Conservation (phyloP, 2,329 filamentous ascomycete species). For the Colletotrichum cordylinicola region DNA sequence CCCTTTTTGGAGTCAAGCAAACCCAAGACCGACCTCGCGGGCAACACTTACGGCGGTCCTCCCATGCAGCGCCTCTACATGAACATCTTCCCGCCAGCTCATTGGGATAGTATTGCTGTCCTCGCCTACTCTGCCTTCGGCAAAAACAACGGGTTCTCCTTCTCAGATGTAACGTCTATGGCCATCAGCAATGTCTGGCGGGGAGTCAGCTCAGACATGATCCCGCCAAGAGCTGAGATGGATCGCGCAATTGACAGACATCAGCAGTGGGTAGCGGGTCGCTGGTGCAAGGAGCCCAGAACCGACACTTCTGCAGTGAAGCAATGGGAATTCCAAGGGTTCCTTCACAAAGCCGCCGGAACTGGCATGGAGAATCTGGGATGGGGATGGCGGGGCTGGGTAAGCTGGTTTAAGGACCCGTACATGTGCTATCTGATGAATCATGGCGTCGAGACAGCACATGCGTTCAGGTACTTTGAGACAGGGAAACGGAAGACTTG, state of each 20-base stretch:
- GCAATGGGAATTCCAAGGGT: constrained; percentile 37
- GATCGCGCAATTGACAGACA: constrained; percentile 29
- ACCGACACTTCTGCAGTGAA: constrained; percentile 26
- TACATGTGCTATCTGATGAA: constrained; percentile 42
- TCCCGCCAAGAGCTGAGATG: constrained; percentile 36
- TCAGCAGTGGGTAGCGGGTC: constrained; percentile 30
- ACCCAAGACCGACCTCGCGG: constrained; percentile 12
- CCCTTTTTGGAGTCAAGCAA: constrained; percentile 28
- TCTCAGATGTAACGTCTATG: constrained; percentile 42
- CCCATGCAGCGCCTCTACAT: constrained; percentile 39
- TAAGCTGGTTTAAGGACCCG: constrained; percentile 42
- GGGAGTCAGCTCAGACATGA: constrained; percentile 28
- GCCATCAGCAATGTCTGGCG: constrained; percentile 45
- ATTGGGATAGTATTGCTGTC: constrained; percentile 42
- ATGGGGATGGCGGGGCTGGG: constrained; percentile 46
- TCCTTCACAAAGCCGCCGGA: constrained; percentile 43
- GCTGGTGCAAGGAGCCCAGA: constrained; percentile 25
- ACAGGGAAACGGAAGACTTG: constrained; percentile 43
- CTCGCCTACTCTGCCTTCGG: constrained; percentile 33
- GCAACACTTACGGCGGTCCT: constrained; percentile 31
- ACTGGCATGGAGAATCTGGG: constrained; percentile 47
- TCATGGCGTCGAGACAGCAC: constrained; percentile 43
- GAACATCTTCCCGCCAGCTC: constrained; percentile 43
- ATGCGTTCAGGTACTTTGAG: constrained; percentile 46
- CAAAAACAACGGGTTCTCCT: constrained; percentile 36